A percentile compares a stretch with the other conserved stretches of the same genome.
Conservation (phyloP, 176 grass and related monocot species). For the Thinopyrum elongatum region DNA sequence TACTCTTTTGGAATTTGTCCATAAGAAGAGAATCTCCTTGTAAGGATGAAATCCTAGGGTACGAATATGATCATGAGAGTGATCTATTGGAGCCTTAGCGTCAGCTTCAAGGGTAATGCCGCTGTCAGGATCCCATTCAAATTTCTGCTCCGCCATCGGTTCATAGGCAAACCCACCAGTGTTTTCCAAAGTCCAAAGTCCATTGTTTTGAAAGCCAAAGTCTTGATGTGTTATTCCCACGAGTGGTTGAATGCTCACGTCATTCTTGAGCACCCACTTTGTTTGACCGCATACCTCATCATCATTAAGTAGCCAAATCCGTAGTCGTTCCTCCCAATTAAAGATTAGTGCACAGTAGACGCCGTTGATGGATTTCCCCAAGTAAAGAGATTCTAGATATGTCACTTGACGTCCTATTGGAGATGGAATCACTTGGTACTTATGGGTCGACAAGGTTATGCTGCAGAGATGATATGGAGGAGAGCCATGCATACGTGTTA, state of each 20-base stretch:
- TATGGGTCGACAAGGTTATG: background rate
- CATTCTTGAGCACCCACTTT: slow-evolving; percentile 12
- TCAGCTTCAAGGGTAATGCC: background rate
- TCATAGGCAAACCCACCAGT: background rate
- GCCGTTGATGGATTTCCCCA: background rate
- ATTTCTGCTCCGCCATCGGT: background rate
- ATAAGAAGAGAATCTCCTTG: slow-evolving; percentile 6
- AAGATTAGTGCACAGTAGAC: background rate
- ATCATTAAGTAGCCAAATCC: background rate
- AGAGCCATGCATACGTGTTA: no score
- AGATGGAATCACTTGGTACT: background rate
- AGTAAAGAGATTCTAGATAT: background rate
- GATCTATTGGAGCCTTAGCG: background rate
- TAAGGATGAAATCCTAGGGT: slow-evolving; percentile 15
- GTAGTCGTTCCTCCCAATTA: background rate
- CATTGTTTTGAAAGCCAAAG: background rate
- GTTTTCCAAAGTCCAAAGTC: background rate
- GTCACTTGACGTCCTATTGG: background rate
- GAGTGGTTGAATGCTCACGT: background rate
- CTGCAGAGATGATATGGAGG: background rate
- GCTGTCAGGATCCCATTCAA: background rate
- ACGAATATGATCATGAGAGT: background rate
- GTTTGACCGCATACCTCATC: background rate
- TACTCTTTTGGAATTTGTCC: background rate
- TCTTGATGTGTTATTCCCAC: background rate